phyloP scores from a whole-genome alignment of 2,329 filamentous ascomycete species.

The Allantophomopsis lycopodina region DNA sequence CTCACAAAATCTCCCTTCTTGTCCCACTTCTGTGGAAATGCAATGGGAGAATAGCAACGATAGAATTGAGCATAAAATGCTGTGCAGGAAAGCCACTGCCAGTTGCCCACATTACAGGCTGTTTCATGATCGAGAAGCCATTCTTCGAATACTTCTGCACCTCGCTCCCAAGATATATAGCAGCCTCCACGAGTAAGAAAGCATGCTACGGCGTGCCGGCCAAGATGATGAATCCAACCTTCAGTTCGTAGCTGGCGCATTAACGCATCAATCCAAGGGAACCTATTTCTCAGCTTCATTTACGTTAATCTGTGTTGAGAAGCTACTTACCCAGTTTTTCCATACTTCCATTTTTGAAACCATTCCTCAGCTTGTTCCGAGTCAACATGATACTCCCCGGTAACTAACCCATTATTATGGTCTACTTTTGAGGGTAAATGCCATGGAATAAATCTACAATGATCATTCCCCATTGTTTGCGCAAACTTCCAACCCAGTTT shows the following conservation, averaged over 20 bases:
- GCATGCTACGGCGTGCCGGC: slow-evolving; percentile 64
- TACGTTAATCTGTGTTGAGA: no score
- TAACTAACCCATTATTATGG: slow-evolving; percentile 29
- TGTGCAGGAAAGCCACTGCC: slow-evolving; percentile 66
- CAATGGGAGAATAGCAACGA: slow-evolving; percentile 55
- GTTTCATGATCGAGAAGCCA: slow-evolving; percentile 63
- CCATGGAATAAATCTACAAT: slow-evolving; percentile 68
- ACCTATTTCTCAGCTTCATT: no score
- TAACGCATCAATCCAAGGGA: slow-evolving; percentile 57
- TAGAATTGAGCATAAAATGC: slow-evolving; percentile 65
- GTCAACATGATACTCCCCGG: slow-evolving; percentile 51
- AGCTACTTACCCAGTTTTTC: slow-evolving; percentile 43
- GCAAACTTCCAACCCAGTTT: slow-evolving; percentile 48
- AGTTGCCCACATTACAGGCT: slow-evolving; percentile 62
- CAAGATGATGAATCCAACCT: slow-evolving; percentile 72
- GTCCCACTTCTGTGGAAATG: slow-evolving; percentile 68
- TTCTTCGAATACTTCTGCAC: slow-evolving; percentile 67
- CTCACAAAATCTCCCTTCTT: slow-evolving; percentile 50
- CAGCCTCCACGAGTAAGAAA: slow-evolving; percentile 71
- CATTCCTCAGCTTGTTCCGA: slow-evolving; percentile 44
- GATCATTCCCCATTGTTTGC: slow-evolving; percentile 50
- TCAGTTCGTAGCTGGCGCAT: slow-evolving; percentile 62
- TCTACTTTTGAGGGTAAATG: slow-evolving; percentile 49
- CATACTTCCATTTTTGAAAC: slow-evolving; percentile 56
- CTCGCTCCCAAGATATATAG: slow-evolving; percentile 68